Conservation (phyloP, 1,284 basidiomycete genomes). For the Apiotrichum domesticum region DNA sequence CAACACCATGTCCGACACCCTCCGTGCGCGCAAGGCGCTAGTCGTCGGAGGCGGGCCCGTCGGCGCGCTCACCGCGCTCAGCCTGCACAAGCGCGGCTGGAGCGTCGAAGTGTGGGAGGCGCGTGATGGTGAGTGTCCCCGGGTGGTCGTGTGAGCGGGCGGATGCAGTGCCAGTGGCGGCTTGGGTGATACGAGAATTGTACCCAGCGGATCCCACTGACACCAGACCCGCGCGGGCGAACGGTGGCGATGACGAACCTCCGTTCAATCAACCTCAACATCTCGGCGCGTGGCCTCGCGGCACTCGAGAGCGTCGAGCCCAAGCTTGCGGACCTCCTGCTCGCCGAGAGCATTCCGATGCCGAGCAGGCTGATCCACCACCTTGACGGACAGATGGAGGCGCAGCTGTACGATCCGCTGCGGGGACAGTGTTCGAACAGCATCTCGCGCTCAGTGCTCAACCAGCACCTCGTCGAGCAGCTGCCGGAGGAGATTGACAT, state of each 20-base stretch:
- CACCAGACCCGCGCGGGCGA: conserved; percentile 39
- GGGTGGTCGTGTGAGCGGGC: neutral
- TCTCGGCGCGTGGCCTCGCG: conserved; percentile 84
- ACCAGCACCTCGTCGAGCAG: conserved; percentile 68
- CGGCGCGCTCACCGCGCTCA: conserved; percentile 82
- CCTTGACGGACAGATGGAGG: conserved; percentile 60
- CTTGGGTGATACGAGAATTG: too few relatives aligned
- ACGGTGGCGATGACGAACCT: conserved; percentile 37
- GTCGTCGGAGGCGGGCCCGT: conserved; percentile 84
- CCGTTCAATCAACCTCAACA: conserved; percentile 92
- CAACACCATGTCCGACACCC: neutral
- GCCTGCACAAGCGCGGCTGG: conserved; percentile 84
- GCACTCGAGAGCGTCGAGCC: conserved; percentile 77
- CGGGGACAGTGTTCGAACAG: conserved; percentile 91
- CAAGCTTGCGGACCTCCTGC: conserved; percentile 64
- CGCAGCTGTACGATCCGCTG: conserved; percentile 74
- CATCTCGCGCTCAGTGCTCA: conserved; percentile 80
- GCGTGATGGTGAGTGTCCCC: conserved; percentile 61
- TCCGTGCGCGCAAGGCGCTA: conserved; percentile 41
- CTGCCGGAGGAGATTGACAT: conserved; percentile 58
- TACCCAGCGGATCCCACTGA: neutral
- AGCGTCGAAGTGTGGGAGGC: conserved; percentile 82
- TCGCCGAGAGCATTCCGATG: conserved; percentile 85
- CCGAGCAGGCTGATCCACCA: conserved; percentile 92
- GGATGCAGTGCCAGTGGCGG: too few relatives aligned